Percentiles rank a stretch among this genome's conserved stretches.
Evolutionary conservation across 352 stramenopile genomes (phyloP).

Genomic region (Globisporangium irregulare): DNA sequence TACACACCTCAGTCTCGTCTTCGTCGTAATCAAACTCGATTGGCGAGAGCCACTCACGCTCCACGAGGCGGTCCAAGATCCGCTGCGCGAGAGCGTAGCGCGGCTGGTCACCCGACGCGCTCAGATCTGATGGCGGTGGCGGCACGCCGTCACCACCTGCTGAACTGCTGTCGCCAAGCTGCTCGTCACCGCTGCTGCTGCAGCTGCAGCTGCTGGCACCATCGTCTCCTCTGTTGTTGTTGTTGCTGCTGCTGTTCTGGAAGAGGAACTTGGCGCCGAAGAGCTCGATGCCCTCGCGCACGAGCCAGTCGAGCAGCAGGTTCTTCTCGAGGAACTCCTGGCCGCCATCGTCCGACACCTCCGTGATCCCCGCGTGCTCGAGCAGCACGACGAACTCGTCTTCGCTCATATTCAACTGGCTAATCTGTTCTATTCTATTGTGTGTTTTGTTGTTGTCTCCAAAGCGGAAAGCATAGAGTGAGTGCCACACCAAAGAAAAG

Average conservation of each 20-base stretch:
- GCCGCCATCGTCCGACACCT: conserved; percentile 62
- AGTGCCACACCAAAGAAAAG: neutral
- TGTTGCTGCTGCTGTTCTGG: neutral
- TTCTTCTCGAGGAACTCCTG: conserved; percentile 70
- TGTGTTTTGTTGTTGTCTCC: neutral
- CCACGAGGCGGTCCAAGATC: conserved; percentile 53
- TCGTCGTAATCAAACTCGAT: conserved; percentile 50
- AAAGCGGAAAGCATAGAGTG: neutral
- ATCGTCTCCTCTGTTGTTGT: conserved; percentile 18
- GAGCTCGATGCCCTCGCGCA: conserved; percentile 62
- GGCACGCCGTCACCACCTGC: neutral
- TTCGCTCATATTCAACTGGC: conserved; percentile 48
- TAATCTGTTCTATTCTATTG: neutral
- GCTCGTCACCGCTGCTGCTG: conserved; percentile 17
- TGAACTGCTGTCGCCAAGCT: conserved; percentile 17
- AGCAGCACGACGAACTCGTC: conserved; percentile 85
- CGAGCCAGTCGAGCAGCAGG: conserved; percentile 68
- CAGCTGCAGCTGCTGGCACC: conserved; percentile 12
- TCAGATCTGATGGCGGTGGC: conserved; percentile 13
- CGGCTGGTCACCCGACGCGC: conserved; percentile 20
- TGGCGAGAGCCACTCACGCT: conserved; percentile 56
- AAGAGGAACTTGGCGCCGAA: conserved; percentile 38
- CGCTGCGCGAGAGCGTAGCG: conserved; percentile 36
- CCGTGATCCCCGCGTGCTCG: conserved; percentile 74
- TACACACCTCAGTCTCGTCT: conserved; percentile 37